Evolutionary conservation across 2,329 filamentous ascomycete species (phyloP).

Genomic region (Alternaria ethzedia): DNA sequence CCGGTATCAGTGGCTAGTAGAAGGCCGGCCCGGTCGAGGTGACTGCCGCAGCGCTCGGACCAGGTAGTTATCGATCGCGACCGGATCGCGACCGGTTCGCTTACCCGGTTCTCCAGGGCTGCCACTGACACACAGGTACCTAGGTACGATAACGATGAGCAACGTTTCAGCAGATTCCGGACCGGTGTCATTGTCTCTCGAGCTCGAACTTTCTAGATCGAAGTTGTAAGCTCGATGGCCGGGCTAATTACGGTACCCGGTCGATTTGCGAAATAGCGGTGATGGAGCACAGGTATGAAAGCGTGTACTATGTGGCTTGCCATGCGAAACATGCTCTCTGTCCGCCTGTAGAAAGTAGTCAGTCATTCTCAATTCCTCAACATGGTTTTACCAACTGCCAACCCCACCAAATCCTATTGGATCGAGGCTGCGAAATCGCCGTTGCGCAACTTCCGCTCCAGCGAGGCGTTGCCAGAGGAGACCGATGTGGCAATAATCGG

Average conservation of each 20-base stretch:
- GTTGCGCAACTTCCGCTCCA: slow-evolving; percentile 13
- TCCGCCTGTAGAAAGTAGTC: background rate
- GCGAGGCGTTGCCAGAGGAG: slow-evolving; percentile 8
- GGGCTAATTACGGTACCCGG: background rate
- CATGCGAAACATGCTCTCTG: background rate
- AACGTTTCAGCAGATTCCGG: background rate
- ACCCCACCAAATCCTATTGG: slow-evolving; percentile 19
- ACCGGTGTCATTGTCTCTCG: background rate
- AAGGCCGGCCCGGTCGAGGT: background rate
- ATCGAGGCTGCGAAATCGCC: slow-evolving; percentile 17
- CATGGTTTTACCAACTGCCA: slow-evolving; percentile 12
- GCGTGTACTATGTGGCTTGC: background rate
- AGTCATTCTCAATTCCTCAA: background rate
- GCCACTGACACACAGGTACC: slow-evolving; percentile 1
- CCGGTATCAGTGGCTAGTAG: background rate
- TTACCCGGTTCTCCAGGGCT: background rate
- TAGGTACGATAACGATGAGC: background rate
- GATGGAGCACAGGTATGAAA: background rate
- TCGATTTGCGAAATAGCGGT: background rate
- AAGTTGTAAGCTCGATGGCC: background rate
- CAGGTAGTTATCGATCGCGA: background rate
- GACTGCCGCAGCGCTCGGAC: background rate
- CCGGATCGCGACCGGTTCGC: background rate
- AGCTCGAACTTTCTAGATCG: background rate
- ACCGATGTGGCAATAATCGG: slow-evolving; percentile 23